phyloP scores from a whole-genome alignment of 1,284 basidiomycete species.

The Apiotrichum sp. region DNA sequence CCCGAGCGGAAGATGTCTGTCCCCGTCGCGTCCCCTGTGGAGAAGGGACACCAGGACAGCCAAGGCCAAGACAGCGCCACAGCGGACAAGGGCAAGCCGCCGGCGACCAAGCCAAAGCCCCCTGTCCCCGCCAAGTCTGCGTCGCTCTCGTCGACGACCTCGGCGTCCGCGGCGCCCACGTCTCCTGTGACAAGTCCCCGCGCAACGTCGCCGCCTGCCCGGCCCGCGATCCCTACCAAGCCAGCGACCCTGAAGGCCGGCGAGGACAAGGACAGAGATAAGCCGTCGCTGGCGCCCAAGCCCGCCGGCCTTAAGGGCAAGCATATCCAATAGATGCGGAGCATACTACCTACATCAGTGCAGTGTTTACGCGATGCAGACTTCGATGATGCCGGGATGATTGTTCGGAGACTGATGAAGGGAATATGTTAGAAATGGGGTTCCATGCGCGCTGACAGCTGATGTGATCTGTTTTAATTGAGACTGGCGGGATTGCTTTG shows the following conservation, averaged over 20 bases:
- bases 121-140: background rate
- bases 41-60: background rate
- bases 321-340: background rate
- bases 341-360: too few relatives aligned
- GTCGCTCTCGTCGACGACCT: background rate
- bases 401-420: too few relatives aligned
- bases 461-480: too few relatives aligned
- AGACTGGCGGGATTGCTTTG: too few relatives aligned
- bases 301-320: slow-evolving; percentile 5
- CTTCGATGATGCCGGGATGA: too few relatives aligned
- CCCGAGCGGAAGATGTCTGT: background rate
- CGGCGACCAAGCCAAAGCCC: background rate
- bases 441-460: too few relatives aligned
- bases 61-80: background rate
- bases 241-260: background rate
- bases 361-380: too few relatives aligned
- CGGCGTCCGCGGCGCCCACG: background rate
- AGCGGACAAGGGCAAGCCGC: too few relatives aligned
- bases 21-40: background rate
- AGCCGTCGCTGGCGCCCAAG: background rate
- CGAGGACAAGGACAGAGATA: background rate
- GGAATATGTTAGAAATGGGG: too few relatives aligned
- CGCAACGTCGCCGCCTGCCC: background rate
- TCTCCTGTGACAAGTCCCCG: background rate
- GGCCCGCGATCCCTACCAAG: background rate